phyloP scores from a whole-genome alignment of 2,329 filamentous ascomycete genomes.

The Phialocephala subalpina region DNA sequence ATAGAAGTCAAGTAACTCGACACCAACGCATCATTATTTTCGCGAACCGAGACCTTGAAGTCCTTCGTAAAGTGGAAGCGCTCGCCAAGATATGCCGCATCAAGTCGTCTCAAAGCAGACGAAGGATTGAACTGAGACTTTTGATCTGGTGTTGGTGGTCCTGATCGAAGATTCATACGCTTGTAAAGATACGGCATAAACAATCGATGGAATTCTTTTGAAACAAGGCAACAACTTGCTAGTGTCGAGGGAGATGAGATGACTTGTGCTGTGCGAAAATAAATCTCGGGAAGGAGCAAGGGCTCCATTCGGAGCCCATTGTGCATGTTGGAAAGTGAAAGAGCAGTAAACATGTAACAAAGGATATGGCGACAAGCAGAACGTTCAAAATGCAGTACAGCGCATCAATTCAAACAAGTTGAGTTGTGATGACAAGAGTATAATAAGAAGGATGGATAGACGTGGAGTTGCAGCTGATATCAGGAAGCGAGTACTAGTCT shows the following conservation, averaged over 20 bases:
- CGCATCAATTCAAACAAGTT: no score
- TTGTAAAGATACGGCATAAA: neutral
- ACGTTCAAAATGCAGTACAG: no score
- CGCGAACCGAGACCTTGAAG: neutral
- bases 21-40: neutral
- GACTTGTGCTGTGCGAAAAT: neutral
- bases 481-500: no score
- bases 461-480: no score
- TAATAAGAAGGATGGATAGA: no score
- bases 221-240: slow-evolving; percentile 1
- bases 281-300: neutral
- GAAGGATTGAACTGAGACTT: neutral
- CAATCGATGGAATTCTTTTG: neutral
- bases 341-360: no score
- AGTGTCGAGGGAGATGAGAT: neutral
- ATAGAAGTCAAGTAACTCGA: neutral
- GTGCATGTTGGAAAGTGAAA: no score
- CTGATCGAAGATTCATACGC: neutral
- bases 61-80: neutral
- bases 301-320: no score
- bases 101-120: neutral
- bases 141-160: neutral
- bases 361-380: no score
- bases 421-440: no score
- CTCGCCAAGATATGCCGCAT: neutral